Percentiles rank a stretch among this genome's conserved stretches.
Conservation (phyloP, 2,329 filamentous ascomycete genomes). For the Neoarthrinium moseri region DNA sequence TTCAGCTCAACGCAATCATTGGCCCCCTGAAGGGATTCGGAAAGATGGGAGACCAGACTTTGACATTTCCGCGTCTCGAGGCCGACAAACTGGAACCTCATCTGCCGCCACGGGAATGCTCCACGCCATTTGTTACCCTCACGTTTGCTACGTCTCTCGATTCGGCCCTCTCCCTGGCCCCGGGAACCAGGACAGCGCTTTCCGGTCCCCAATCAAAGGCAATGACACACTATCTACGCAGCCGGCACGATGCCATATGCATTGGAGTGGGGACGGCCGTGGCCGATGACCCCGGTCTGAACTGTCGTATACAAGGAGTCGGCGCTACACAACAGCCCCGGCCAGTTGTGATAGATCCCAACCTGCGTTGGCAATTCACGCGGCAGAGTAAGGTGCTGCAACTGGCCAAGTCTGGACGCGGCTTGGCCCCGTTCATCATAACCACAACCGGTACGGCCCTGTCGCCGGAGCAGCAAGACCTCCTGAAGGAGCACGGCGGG, state of each 20-base stretch:
- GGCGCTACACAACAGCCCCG: slow-evolving; percentile 60
- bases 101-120: background rate
- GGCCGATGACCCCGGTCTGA: slow-evolving; percentile 82
- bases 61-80: slow-evolving; percentile 24
- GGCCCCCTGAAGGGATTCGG: too few relatives aligned
- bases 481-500: slow-evolving; percentile 51
- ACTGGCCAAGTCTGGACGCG: slow-evolving; percentile 62
- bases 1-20: too few relatives aligned
- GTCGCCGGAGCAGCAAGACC: slow-evolving; percentile 38
- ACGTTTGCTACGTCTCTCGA: slow-evolving; percentile 93
- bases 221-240: slow-evolving; percentile 90
- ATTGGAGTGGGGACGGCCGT: slow-evolving; percentile 82
- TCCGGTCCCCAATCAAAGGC: slow-evolving; percentile 82
- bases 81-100: slow-evolving; percentile 19
- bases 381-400: slow-evolving; percentile 63
- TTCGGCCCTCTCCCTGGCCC: slow-evolving; percentile 71
- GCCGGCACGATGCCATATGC: slow-evolving; percentile 78
- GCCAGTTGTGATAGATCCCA: slow-evolving; percentile 80
- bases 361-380: slow-evolving; percentile 67
- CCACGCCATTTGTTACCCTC: slow-evolving; percentile 63
- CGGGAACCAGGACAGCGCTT: slow-evolving; percentile 77
- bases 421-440: slow-evolving; percentile 73
- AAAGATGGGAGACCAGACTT: slow-evolving; percentile 11
- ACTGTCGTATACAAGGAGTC: slow-evolving; percentile 63
- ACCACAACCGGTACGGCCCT: slow-evolving; percentile 46